These are phyloP conservation scores for Erysimum cheiri DNA, from an alignment of 441 rosid species.

Conservation along the genomic window DNA sequence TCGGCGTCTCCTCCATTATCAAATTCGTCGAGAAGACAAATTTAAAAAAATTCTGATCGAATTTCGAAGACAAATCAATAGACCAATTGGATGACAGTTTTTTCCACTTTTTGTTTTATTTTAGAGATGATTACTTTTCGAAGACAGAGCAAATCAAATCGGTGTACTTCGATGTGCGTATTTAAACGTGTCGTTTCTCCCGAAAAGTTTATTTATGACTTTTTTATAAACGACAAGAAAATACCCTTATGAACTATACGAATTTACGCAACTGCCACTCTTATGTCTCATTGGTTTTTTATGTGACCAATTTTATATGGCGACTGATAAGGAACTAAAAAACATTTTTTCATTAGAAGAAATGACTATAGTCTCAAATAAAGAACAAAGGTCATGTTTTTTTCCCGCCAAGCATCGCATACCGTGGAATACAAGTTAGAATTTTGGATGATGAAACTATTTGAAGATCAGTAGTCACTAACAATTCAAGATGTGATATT, in stretches of 20 bases:
- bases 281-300: not conserved
- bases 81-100: conserved; percentile 26
- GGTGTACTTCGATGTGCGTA: conserved; percentile 20
- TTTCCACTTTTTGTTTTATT: not conserved
- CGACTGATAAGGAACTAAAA: not conserved
- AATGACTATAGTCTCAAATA: not conserved
- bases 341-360: not conserved
- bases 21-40: not conserved
- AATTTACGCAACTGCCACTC: conserved; percentile 29
- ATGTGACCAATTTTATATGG: not conserved
- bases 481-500: too few species aligned
- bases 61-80: conserved; percentile 15
- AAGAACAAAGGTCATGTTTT: not conserved
- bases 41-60: conserved; percentile 4
- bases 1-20: conserved; percentile 53
- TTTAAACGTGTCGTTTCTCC: conserved; percentile 26
- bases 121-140: not conserved
- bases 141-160: conserved; percentile 33
- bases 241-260: not conserved
- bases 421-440: not conserved
- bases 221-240: not conserved
- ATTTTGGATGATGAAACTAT: not conserved
- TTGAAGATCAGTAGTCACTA: not conserved
- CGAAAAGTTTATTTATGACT: not conserved
- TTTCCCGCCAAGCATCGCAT: too few species aligned